phyloP scores from a whole-genome alignment of 2,329 filamentous ascomycete species.

The Metarhizium rileyi region DNA sequence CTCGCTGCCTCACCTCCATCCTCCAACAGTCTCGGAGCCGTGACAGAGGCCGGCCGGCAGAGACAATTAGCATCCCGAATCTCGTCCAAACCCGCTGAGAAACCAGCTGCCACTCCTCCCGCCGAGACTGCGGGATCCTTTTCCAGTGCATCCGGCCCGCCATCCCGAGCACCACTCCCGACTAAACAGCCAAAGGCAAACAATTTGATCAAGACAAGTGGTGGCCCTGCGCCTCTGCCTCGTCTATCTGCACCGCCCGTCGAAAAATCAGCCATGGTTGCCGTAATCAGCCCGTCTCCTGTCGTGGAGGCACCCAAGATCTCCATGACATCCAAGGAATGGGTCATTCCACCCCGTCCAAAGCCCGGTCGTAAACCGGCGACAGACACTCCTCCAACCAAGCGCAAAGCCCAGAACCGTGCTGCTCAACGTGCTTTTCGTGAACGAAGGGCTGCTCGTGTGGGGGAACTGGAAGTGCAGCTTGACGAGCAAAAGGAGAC shows the following conservation, averaged over 20 bases:
- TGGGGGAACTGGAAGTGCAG: slow-evolving; percentile 64
- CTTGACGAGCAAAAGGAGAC: slow-evolving; percentile 50
- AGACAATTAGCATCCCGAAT: slow-evolving; percentile 3
- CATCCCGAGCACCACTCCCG: slow-evolving; percentile 16
- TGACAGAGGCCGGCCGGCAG: background rate
- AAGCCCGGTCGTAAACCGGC: slow-evolving; percentile 91
- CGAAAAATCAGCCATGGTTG: slow-evolving; percentile 39
- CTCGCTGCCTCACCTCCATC: slow-evolving; percentile 13
- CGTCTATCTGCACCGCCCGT: slow-evolving; percentile 25
- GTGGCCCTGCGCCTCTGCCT: slow-evolving; percentile 15
- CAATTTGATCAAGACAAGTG: slow-evolving; percentile 17
- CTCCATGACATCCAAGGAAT: slow-evolving; percentile 71
- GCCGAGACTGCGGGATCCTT: slow-evolving; percentile 5
- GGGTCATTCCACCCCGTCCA: slow-evolving; percentile 73
- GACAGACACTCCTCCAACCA: slow-evolving; percentile 84
- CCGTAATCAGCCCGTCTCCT: slow-evolving; percentile 32
- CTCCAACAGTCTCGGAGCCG: background rate
- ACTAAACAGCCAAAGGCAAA: slow-evolving; percentile 9
- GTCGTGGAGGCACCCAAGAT: slow-evolving; percentile 34
- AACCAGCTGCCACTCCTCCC: slow-evolving; percentile 9
- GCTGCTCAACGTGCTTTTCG: slow-evolving; percentile 86
- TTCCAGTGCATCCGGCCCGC: slow-evolving; percentile 11
- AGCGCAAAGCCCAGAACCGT: slow-evolving; percentile 89
- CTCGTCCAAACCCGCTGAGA: background rate
- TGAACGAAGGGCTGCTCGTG: slow-evolving; percentile 74